Percentiles rank a stretch among this genome's conserved stretches.
phyloP scores from a whole-genome alignment of 2,329 filamentous ascomycete genomes.

The Elsinoe australis region DNA sequence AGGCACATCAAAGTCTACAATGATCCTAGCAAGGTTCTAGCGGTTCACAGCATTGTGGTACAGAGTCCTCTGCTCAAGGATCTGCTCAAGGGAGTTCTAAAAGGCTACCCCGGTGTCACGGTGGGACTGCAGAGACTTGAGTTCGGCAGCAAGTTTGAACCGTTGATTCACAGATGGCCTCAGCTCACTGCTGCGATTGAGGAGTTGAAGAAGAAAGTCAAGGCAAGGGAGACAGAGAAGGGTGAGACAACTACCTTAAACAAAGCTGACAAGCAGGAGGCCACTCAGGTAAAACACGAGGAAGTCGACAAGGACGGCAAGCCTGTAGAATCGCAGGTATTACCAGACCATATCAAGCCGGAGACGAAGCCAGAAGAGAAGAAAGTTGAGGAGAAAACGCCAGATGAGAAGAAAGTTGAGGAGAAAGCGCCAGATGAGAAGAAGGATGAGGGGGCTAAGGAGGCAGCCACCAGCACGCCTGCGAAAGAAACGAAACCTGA shows the following conservation, averaged over 20 bases:
- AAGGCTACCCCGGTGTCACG: constrained; percentile 54
- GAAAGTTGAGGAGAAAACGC: neutral
- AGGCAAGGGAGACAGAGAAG: neutral
- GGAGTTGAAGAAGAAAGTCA: constrained; percentile 21
- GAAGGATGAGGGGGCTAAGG: neutral
- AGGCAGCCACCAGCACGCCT: neutral
- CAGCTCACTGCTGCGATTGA: constrained; percentile 36
- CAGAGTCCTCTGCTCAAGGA: constrained; percentile 56
- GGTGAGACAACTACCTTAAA: too few species aligned
- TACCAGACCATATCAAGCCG: too few species aligned
- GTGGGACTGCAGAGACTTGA: constrained; percentile 53
- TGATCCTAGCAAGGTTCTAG: constrained; percentile 53
- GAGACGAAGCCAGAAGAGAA: neutral
- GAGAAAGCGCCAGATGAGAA: constrained; percentile 13
- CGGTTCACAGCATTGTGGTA: constrained; percentile 55
- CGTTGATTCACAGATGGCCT: constrained; percentile 59
- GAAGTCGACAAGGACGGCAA: constrained; percentile 7
- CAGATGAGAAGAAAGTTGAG: constrained; percentile 1
- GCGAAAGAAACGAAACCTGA: neutral
- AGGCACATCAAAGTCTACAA: constrained; percentile 45
- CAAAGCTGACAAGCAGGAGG: neutral
- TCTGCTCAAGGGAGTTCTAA: constrained; percentile 48
- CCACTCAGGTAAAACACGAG: constrained; percentile 5
- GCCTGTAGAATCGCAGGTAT: neutral
- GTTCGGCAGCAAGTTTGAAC: constrained; percentile 54